Conservation (phyloP, 345 rosid species). For the Lenwebbia sp. region DNA sequence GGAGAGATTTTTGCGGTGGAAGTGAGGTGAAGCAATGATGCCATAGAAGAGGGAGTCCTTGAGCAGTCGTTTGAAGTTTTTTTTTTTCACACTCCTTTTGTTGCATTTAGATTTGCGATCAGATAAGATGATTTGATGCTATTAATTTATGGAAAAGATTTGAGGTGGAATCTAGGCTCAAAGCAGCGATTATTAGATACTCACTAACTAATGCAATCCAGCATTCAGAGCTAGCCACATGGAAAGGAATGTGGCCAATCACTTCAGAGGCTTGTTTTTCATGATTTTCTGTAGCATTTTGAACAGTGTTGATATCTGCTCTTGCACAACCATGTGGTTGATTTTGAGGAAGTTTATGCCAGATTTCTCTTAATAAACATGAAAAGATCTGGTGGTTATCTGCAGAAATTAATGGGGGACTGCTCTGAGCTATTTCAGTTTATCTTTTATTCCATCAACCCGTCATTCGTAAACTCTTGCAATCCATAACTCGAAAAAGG, state of each 20-base stretch:
- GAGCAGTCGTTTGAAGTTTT: background rate
- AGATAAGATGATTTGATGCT: background rate
- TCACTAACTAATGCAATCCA: background rate
- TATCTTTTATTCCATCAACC: background rate
- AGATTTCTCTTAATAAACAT: background rate
- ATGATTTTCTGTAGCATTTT: background rate
- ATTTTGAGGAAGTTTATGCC: background rate
- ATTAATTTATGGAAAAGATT: background rate
- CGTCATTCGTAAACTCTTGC: background rate
- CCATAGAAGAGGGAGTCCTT: background rate
- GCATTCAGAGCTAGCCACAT: background rate
- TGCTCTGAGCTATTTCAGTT: background rate
- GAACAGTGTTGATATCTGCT: background rate
- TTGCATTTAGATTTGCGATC: background rate
- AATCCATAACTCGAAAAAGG: background rate
- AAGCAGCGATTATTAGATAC: background rate
- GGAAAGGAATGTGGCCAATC: background rate
- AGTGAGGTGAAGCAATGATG: background rate
- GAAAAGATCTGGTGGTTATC: background rate
- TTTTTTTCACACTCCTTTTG: background rate
- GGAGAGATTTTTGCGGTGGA: background rate
- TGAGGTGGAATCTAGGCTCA: background rate
- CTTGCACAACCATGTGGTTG: background rate
- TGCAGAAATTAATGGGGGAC: background rate
- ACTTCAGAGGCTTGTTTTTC: background rate